phyloP scores from a whole-genome alignment of 2,329 filamentous ascomycete species.

The Neocucurbitaria cava region DNA sequence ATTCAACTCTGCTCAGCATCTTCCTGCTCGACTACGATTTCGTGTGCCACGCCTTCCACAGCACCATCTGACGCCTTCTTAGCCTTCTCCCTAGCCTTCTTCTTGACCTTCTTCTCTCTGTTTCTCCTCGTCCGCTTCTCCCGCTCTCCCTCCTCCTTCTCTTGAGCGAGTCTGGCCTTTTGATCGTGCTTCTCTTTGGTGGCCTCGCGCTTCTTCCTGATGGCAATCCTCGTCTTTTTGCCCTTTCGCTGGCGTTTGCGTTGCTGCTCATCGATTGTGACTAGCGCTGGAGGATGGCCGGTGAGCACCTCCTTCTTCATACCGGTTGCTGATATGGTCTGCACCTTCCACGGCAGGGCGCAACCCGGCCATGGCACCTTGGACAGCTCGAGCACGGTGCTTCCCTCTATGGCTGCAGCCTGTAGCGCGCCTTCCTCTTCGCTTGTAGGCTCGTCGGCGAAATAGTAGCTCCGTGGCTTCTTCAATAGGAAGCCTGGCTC shows the following conservation, averaged over 20 bases:
- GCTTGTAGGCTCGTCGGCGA: conserved; percentile 36
- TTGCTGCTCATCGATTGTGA: conserved; percentile 27
- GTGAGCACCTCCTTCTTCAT: conserved; percentile 40
- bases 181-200: conserved; percentile 32
- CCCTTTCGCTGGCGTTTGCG: conserved; percentile 41
- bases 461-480: conserved; percentile 44
- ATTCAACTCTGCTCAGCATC: not conserved
- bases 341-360: conserved; percentile 46
- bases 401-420: conserved; percentile 38
- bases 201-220: conserved; percentile 42
- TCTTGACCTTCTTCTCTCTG: conserved; percentile 48
- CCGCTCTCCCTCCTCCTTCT: conserved; percentile 44
- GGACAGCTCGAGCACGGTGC: conserved; percentile 37
- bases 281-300: conserved; percentile 32
- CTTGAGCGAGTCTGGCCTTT: conserved; percentile 30
- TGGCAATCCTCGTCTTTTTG: conserved; percentile 46
- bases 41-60: not conserved
- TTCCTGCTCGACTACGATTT: not conserved
- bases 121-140: conserved; percentile 48
- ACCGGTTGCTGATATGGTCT: conserved; percentile 34
- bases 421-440: conserved; percentile 29
- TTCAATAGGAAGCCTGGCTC: conserved; percentile 40
- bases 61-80: conserved; percentile 31
- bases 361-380: conserved; percentile 43
- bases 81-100: conserved; percentile 44